Evolutionary conservation across 768 basidiomycete species (phyloP), one percentile per base, ranked within the genome.

Genomic region (Russula brevipes): DNA sequence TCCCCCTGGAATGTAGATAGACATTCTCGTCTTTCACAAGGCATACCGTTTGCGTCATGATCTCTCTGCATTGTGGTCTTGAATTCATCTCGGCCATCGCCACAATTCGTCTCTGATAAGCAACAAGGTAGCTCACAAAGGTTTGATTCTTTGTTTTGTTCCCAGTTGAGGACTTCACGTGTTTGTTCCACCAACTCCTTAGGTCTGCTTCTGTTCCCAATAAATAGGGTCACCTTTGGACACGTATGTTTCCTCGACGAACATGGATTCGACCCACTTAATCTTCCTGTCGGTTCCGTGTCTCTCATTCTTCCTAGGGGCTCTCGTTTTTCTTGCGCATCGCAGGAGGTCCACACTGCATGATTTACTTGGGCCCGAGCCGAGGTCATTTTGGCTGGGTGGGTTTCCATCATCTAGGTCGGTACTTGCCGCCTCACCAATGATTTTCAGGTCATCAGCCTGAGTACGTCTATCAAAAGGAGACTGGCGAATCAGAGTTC

Each of bases 401-500:
- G 8, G 36, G 17, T 30, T 1, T 56, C 54, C 61, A 36, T 41
- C 16, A 12, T 46, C 50, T 19, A 10, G 12, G 16, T 14, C 51
- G 12, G 47, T 30, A 30, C 31, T 12, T 16, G 14, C 24, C 19
- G 39, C 36, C 16, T 47, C 4, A 53, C 35, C 16, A 52, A 53
- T 9, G 10, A 31, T 8, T 11, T 5, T 0, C 30, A 73, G 73
- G 73, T 9, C 64, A 69, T 56, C 68, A 72, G 6, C 57, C 66
- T 30, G 64, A 68, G 1, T 50, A 70, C 46, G 46, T 59, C 4
- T 54, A 56, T 24, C 67, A 73, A 31, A 58, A 68, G 17, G 65
- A 73, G 47, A 68, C 71, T 2, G 73, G 74, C 33, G 72, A 74
- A 50, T 63, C 42, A 3, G 65, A 66, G 36, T 57, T 64, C 56